Percentiles rank a stretch among this genome's conserved stretches.
These are phyloP conservation scores for Rhazya stricta DNA, from an alignment of 257 asterid species.

Conservation along the genomic window DNA sequence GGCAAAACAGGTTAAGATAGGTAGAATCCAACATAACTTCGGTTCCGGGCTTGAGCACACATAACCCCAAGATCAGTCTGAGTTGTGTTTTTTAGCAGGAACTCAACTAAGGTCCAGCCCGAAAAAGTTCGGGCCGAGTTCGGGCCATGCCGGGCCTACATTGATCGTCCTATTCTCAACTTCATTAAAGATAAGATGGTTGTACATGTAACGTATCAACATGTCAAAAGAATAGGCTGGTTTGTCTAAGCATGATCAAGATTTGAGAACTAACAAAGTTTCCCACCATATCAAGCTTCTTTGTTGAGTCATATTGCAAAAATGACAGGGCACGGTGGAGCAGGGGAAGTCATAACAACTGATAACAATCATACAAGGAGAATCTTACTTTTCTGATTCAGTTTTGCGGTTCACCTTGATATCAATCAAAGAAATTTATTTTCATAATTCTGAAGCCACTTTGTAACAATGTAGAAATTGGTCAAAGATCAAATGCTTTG, in stretches of 20 bases:
- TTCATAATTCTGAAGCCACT: background rate
- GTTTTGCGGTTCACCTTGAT: background rate
- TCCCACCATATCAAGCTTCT: background rate
- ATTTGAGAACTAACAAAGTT: background rate
- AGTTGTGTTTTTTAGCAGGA: too few relatives aligned
- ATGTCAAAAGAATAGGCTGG: background rate
- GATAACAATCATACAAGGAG: background rate
- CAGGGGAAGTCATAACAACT: background rate
- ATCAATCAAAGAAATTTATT: background rate
- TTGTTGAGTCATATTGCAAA: background rate
- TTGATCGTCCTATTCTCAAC: background rate
- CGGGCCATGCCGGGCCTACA: too few relatives aligned
- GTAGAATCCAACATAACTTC: background rate
- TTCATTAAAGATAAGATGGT: background rate
- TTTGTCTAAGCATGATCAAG: background rate
- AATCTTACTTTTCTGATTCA: background rate
- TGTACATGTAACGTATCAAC: background rate
- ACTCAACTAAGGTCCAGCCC: too few relatives aligned
- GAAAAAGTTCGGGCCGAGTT: too few relatives aligned
- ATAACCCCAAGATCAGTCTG: too few relatives aligned
- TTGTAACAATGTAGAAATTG: background rate
- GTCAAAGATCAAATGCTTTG: background rate
- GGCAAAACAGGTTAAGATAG: background rate
- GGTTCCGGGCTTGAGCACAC: too few relatives aligned
- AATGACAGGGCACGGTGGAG: background rate